These are phyloP conservation scores for Clarireedia hainanense DNA, from an alignment of 2,329 filamentous ascomycete genomes.

Conservation along the genomic window DNA sequence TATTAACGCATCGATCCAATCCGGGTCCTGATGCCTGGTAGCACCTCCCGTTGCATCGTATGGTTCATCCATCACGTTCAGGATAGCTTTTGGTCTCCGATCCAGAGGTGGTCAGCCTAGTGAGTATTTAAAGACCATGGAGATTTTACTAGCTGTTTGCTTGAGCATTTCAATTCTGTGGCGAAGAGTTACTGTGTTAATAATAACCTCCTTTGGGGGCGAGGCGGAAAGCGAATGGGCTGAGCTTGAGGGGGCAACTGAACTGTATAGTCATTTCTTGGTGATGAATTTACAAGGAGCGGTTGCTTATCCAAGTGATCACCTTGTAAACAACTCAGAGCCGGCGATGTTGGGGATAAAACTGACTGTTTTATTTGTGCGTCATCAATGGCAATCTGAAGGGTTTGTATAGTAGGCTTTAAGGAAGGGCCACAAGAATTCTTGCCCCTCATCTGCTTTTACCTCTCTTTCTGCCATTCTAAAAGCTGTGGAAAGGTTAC, in stretches of 20 bases:
- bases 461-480: neutral
- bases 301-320: neutral
- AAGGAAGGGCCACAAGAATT: neutral
- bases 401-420: no score
- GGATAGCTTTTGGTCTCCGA: neutral
- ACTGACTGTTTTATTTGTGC: no score
- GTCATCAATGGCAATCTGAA: no score
- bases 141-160: neutral
- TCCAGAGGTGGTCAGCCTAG: neutral
- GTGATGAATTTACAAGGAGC: neutral
- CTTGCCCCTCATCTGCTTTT: neutral
- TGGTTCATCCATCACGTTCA: neutral
- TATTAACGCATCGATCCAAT: neutral
- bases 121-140: neutral
- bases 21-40: neutral
- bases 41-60: neutral
- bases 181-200: neutral
- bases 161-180: neutral
- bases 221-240: neutral
- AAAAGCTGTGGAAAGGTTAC: neutral
- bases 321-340: neutral
- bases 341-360: no score
- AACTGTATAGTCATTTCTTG: neutral
- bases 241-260: neutral
- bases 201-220: neutral